Evolutionary conservation across 2,329 filamentous ascomycete genomes (phyloP).

Genomic region (Dothiorella sarmentorum): DNA sequence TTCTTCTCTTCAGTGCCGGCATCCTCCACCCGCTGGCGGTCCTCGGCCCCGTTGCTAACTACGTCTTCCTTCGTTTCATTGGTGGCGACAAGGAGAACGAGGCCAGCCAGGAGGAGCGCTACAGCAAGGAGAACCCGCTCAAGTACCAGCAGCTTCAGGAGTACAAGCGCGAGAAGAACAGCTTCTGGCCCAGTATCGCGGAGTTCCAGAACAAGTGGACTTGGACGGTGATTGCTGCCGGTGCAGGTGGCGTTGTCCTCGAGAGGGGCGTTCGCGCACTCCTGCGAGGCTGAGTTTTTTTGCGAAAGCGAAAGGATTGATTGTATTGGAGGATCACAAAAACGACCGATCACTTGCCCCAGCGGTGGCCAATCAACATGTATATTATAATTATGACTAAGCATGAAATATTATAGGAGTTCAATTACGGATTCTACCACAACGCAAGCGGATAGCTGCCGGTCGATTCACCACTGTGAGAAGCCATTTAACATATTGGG

Average conservation of each 20-base stretch:
- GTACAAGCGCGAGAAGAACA: slow-evolving; percentile 55
- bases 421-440: background rate
- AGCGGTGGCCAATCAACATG: background rate
- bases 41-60: slow-evolving; percentile 57
- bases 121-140: slow-evolving; percentile 47
- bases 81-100: slow-evolving; percentile 58
- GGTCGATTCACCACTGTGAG: no score
- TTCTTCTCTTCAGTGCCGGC: slow-evolving; percentile 54
- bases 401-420: background rate
- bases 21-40: slow-evolving; percentile 54
- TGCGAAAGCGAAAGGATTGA: background rate
- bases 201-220: slow-evolving; percentile 56
- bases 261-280: slow-evolving; percentile 40
- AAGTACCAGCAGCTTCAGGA: slow-evolving; percentile 54
- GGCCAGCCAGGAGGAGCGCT: slow-evolving; percentile 50
- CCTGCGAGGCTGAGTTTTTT: background rate
- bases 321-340: background rate
- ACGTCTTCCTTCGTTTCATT: slow-evolving; percentile 55
- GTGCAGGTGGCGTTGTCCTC: slow-evolving; percentile 47
- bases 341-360: background rate
- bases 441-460: no score
- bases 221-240: slow-evolving; percentile 51
- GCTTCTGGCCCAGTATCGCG: slow-evolving; percentile 54
- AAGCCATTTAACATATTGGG: no score
- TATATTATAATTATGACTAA: background rate